These are phyloP conservation scores for Glycyrrhiza uralensis DNA, from an alignment of 306 rosid genomes.

Conservation along the genomic window DNA sequence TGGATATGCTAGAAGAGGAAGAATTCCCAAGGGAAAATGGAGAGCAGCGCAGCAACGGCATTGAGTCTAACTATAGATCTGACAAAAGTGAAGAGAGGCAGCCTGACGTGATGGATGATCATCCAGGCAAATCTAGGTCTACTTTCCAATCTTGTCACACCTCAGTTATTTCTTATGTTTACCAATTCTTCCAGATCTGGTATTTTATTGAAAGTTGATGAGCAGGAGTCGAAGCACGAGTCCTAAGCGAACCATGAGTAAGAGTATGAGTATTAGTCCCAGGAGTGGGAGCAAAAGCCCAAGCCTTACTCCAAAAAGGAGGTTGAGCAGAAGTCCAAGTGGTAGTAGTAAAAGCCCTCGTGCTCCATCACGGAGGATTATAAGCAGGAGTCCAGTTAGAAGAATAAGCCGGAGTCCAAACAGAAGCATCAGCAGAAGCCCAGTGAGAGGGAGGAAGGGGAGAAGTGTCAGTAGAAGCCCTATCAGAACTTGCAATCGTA, in stretches of 20 bases:
- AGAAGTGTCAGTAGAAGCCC: constrained; percentile 30
- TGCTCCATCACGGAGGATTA: constrained; percentile 42
- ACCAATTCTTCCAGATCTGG: constrained; percentile 37
- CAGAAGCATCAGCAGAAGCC: constrained; percentile 39
- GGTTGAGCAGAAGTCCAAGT: constrained; percentile 24
- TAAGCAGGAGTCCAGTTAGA: constrained; percentile 62
- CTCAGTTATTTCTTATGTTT: constrained; percentile 67
- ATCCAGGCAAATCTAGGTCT: constrained; percentile 89
- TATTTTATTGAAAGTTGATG: constrained; percentile 71
- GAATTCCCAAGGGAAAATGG: constrained; percentile 67
- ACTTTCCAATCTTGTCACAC: constrained; percentile 59
- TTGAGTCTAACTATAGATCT: constrained; percentile 49
- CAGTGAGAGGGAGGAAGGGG: constrained; percentile 1
- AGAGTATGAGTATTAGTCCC: constrained; percentile 95
- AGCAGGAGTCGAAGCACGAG: constrained; percentile 94
- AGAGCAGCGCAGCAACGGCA: constrained; percentile 59
- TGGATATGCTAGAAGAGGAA: constrained; percentile 41
- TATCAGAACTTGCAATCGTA: constrained; percentile 1
- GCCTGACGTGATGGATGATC: constrained; percentile 81
- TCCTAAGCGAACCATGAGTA: constrained; percentile 83
- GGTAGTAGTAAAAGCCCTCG: constrained; percentile 60
- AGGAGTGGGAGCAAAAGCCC: constrained; percentile 60
- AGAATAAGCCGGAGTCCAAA: constrained; percentile 40
- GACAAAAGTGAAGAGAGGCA: constrained; percentile 64
- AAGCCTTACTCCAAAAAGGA: constrained; percentile 50